phyloP scores from a whole-genome alignment of 2,329 filamentous ascomycete genomes.

The Fusarium vanettenii region DNA sequence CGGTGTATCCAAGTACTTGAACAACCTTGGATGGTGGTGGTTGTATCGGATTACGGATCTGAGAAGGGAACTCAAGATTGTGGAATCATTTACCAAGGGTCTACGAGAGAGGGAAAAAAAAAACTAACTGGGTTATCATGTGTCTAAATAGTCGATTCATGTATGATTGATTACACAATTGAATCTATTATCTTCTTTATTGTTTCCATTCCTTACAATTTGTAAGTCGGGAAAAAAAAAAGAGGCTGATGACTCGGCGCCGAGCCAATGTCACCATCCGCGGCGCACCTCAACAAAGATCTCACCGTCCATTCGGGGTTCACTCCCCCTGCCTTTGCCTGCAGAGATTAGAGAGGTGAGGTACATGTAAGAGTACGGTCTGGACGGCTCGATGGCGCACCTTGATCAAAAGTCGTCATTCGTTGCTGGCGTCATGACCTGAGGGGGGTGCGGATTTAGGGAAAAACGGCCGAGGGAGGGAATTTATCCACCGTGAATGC shows the following conservation, averaged over 20 bases:
- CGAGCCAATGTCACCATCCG: not conserved
- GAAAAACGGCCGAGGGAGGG: conserved; percentile 14
- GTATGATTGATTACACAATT: conserved; percentile 10
- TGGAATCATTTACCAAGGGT: conserved; percentile 29
- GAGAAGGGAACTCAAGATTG: conserved; percentile 7
- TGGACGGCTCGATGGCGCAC: conserved; percentile 21
- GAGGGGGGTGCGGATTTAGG: not conserved
- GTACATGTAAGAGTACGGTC: not conserved
- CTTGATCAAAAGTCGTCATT: conserved; percentile 18
- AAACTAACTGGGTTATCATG: conserved; percentile 25
- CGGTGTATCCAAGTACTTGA: conserved; percentile 33
- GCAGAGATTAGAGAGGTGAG: not conserved
- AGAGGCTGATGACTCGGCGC: not conserved
- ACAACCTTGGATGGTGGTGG: not conserved
- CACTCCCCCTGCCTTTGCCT: not conserved
- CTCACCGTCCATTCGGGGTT: not conserved
- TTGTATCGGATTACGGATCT: conserved; percentile 26
- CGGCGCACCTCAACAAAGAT: conserved; percentile 3
- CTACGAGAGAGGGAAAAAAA: conserved; percentile 21
- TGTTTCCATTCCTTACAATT: conserved; percentile 15
- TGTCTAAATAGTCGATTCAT: conserved; percentile 20
- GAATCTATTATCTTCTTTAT: conserved; percentile 11
- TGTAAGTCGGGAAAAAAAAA: conserved; percentile 20
- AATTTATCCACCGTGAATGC: conserved; percentile 5
- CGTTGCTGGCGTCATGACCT: conserved; percentile 8